Evolutionary conservation across 768 basidiomycete genomes (phyloP), one percentile per base, ranked within the genome.

Genomic region (Rickenella mellea): DNA sequence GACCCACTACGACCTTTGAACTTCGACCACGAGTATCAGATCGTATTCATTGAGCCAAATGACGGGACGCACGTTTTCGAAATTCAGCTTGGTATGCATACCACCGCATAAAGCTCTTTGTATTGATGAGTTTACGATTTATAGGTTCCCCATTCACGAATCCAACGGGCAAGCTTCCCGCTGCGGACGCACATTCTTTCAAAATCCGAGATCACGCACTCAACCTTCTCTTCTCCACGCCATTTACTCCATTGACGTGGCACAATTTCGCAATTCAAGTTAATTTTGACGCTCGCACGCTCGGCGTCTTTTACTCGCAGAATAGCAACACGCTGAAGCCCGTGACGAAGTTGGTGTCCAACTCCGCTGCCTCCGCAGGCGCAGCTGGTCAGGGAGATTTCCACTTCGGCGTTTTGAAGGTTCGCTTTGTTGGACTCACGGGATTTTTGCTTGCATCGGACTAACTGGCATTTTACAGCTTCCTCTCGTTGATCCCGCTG

Each of bases 61-160:
- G 79, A 80, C 49, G 75, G 76, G 5, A 64, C 69, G 3, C 76
- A 77, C 57, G 64, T 79, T 17, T 81, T 81, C 51, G 74, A 67
- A 5, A 57, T 79, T 29, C 75, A 78, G 48, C 61, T 78, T 6
- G 78, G 77, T 76, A 45, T 14, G 65, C 49, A 2, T 11, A 4
- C 21, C 17, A 2, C 2, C 2, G 10, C 36, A 43, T 5, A 14
- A 24, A n/a, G 21, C 38, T 14, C 26, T 30, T 14, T 27, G 10
- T 6, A 30, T 32, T 29, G 36, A 5, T 21, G 17, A 3, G 21
- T 42, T 38, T 14, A 30, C 5, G n/a, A n/a, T 32, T 5, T 14
- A 17, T 41, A 76, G 76, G 75, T 7, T 76, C 74, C 1, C 73
- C 77, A 1, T 80, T 79, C 56, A 75, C 68, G 0, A 56, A 71